Percentiles rank a stretch among this genome's conserved stretches.
Evolutionary conservation across 2,329 filamentous ascomycete genomes (phyloP).

Genomic region (Colletotrichum gloeosporioides): DNA sequence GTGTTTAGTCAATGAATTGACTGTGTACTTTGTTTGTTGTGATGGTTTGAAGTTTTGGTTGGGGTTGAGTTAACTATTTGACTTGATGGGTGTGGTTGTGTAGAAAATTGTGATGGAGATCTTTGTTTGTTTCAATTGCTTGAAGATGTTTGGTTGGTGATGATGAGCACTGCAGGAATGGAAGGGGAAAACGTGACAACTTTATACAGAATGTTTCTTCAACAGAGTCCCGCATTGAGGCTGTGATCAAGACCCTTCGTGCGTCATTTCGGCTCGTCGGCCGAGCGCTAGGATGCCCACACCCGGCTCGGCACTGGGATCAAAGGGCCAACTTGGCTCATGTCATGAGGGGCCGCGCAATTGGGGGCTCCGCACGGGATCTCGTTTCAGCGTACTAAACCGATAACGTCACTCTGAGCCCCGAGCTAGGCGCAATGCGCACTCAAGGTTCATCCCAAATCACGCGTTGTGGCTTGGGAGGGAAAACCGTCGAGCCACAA

Average conservation of each 20-base stretch:
- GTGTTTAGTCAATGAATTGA: neutral
- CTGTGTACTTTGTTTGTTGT: neutral
- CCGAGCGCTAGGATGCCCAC: constrained; percentile 3
- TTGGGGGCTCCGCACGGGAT: neutral
- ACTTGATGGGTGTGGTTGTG: neutral
- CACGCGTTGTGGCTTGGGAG: neutral
- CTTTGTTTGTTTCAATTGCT: neutral
- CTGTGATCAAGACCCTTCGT: neutral
- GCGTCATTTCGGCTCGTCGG: constrained; percentile 13
- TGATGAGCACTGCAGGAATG: neutral
- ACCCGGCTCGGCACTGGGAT: neutral
- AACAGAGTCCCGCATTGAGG: neutral
- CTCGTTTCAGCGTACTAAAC: neutral
- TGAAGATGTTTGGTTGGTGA: neutral
- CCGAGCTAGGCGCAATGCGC: neutral
- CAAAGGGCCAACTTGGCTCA: constrained; percentile 1
- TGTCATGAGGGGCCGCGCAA: constrained; percentile 18
- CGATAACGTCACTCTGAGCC: constrained; percentile 4
- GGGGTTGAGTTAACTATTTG: neutral
- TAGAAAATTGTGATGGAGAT: neutral
- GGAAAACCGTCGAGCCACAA: neutral
- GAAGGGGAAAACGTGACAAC: neutral
- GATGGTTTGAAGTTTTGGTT: neutral
- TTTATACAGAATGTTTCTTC: neutral
- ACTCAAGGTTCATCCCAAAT: neutral